Evolutionary conservation across 2,329 filamentous ascomycete species (phyloP), one percentile per base, ranked within the genome.

Genomic region (Exophiala sp.): DNA sequence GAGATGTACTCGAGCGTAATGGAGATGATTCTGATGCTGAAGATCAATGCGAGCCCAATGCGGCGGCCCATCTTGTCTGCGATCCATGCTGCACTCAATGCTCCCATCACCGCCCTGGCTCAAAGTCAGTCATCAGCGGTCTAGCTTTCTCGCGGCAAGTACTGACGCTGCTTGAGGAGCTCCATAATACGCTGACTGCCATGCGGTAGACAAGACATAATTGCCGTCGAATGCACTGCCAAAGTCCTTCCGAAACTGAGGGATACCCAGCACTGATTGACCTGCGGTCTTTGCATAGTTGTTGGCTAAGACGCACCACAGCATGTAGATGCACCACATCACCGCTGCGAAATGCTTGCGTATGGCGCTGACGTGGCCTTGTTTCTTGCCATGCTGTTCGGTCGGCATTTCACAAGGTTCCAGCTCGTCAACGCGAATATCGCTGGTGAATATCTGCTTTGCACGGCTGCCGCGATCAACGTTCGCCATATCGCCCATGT

Each of bases 211-310:
- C 3, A 81, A 71, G 3, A 75, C 64, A 35, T 59, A 63, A n/a
- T 62, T 68, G 16, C 73, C 72, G 5, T 76, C 59, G 50, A 73
- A 79, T 3, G 69, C 51, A 52, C 79, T 75, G 1, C 81, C 81
- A 63, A 82, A 83, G 56, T 82, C 75, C 21, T 68, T 65, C 53
- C 78, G 75, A 62, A 84, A 84, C 18, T 77, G 75, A 0, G 80
- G 79, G 48, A 78, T 79, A 2, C 79, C 76, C 58, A 81, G 84
- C 50, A 86, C 73, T 54, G 83, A 83, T 80, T 51, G 35, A 29
- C 52, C 52, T 11, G 53, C 44, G 8, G 45, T 56, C 35, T 53
- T 56, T 14, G 42, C 43, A 24, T 56, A 56, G 14, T 56, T 56
- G 42, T 51, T 52, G 43, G 47, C 48, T 3, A 56, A 35, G 12